Evolutionary conservation across 805 yeast genomes (phyloP), one percentile per base, ranked within the genome.

Genomic region (Saturnispora quitensis): DNA sequence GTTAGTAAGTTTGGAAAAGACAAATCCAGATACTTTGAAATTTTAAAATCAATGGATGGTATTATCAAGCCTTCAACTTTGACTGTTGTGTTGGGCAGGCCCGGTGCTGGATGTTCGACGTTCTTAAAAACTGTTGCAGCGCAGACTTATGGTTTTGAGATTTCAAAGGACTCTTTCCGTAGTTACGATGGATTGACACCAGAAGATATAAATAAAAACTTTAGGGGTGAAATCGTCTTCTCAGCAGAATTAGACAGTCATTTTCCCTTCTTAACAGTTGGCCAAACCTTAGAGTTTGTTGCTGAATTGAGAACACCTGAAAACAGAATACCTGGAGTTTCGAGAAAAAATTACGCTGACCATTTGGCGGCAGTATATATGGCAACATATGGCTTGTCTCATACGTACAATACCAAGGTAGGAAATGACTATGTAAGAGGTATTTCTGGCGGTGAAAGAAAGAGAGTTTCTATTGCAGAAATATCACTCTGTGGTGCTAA

Each of bases 61-160:
- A 49, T 76, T 4, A 70, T 81, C 51, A 69, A 68, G 47, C 81
- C 86, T 3, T 88, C 89, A 47, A 82, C 81, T 55, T 68, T 84
- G 45, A 75, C 84, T 9, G 84, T 84, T 47, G 89, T 85, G 10
- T 69, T 85, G 45, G 91, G 93, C 52, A 76, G 90, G 65, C 91
- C 91, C 1, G 91, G 91, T 60, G 79, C 88, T n/a, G 89, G 89
- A 56, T 83, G 89, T 64, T 76, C 87, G 2, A 82, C 89, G 0
- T 68, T 82, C 47, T 69, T 83, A 59, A 82, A 82, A 58, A 75
- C 85, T 4, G 70, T 82, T 40, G 70, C 83, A 36, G 64, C 81
- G 36, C 77, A 80, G 50, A 78, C 85, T 5, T 76, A 78, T 60
- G 87, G 87, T 54, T 80, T 78, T 62, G 62, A 74, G 33, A 59